Evolutionary conservation across 768 basidiomycete genomes (phyloP).

Genomic region (Cystofilobasidium capitatum): DNA sequence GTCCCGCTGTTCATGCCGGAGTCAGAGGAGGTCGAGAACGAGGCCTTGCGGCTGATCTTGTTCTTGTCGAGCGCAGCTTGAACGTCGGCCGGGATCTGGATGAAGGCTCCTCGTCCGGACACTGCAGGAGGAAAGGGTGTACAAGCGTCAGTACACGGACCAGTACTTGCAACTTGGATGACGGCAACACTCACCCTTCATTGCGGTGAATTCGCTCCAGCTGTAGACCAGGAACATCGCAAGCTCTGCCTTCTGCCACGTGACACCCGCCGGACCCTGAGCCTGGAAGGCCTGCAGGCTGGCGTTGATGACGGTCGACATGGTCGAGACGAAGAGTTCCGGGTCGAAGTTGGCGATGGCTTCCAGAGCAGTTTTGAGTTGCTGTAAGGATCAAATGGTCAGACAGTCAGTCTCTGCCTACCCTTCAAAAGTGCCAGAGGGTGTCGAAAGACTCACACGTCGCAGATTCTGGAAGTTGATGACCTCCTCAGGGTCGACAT

Average conservation of each 20-base stretch:
- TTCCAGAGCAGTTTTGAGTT: constrained; percentile 76
- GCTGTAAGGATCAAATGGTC: constrained; percentile 41
- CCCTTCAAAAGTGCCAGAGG: neutral
- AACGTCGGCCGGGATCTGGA: constrained; percentile 62
- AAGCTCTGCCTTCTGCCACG: constrained; percentile 90
- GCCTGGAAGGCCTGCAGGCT: constrained; percentile 60
- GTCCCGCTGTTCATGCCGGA: constrained; percentile 14
- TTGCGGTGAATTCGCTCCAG: constrained; percentile 65
- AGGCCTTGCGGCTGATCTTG: constrained; percentile 15
- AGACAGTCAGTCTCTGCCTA: neutral
- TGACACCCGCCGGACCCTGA: constrained; percentile 50
- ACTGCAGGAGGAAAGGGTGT: constrained; percentile 46
- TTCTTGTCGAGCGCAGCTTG: constrained; percentile 28
- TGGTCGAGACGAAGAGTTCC: constrained; percentile 66
- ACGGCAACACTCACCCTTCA: constrained; percentile 55
- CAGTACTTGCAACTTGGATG: neutral
- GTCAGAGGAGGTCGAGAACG: constrained; percentile 16
- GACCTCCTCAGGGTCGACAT: constrained; percentile 79
- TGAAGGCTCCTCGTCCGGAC: constrained; percentile 78
- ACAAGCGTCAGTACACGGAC: neutral
- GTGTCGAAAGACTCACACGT: constrained; percentile 49
- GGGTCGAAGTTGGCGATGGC: constrained; percentile 76
- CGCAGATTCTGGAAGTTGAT: constrained; percentile 74
- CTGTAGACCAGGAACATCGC: constrained; percentile 88
- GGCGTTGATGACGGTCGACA: constrained; percentile 60